Conservation (phyloP, 2,329 filamentous ascomycete species). For the Sclerotinia glacialis region DNA sequence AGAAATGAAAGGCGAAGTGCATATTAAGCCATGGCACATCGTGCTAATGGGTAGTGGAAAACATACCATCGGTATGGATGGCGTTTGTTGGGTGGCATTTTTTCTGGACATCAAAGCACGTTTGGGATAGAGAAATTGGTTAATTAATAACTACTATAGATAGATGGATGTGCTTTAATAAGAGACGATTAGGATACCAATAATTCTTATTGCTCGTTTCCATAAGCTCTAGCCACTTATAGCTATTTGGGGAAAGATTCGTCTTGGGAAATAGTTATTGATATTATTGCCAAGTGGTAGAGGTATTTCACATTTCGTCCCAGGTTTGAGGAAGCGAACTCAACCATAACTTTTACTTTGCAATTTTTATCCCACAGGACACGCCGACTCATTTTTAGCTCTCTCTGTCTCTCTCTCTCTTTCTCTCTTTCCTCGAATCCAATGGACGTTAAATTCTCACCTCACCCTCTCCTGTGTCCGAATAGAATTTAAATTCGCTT, state of each 20-base stretch:
- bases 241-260: not conserved
- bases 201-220: not conserved
- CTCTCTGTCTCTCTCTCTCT: too few species aligned
- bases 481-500: not conserved
- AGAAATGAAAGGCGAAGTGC: constrained; percentile 1
- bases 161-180: not conserved
- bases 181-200: not conserved
- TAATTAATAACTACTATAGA: not conserved
- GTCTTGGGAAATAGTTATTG: not conserved
- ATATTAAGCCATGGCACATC: not conserved
- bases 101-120: not conserved
- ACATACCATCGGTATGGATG: not conserved
- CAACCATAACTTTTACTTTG: not conserved
- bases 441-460: not conserved
- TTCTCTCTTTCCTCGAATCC: not conserved
- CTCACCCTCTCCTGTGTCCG: not conserved
- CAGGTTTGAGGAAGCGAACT: not conserved
- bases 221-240: not conserved
- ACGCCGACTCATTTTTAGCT: too few species aligned
- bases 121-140: not conserved
- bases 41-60: not conserved
- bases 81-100: not conserved
- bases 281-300: not conserved
- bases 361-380: not conserved
- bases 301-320: too few species aligned